Evolutionary conservation across 345 rosid genomes (phyloP).

Genomic region (Corchorus olitorius): DNA sequence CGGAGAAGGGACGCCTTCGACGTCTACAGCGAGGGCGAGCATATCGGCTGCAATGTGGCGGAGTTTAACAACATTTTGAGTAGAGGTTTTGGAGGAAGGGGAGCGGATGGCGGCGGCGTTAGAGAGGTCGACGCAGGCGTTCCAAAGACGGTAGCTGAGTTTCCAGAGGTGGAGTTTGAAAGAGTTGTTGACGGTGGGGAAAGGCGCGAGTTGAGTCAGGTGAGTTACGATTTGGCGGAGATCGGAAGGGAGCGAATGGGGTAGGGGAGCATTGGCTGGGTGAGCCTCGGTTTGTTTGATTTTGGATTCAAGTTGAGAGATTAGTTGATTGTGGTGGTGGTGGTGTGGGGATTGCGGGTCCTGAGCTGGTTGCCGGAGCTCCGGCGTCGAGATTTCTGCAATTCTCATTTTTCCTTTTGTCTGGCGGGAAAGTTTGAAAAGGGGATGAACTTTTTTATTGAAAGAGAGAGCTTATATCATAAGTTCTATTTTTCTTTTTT

Average conservation of each 20-base stretch:
- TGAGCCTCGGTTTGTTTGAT: constrained; percentile 62
- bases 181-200: constrained; percentile 46
- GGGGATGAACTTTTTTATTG: not conserved
- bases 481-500: too few species aligned
- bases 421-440: constrained; percentile 30
- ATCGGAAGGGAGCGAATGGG: constrained; percentile 51
- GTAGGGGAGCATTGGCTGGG: constrained; percentile 34
- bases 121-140: constrained; percentile 86
- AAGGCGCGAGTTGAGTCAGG: constrained; percentile 59
- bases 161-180: constrained; percentile 81
- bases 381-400: constrained; percentile 79
- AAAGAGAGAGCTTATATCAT: too few species aligned
- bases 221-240: constrained; percentile 56
- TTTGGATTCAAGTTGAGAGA: constrained; percentile 66
- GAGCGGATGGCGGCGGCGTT: constrained; percentile 52
- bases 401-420: constrained; percentile 57
- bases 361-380: constrained; percentile 34
- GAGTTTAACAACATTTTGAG: constrained; percentile 47
- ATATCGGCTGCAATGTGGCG: constrained; percentile 89
- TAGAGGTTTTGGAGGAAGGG: constrained; percentile 34
- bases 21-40: constrained; percentile 64
- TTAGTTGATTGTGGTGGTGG: constrained; percentile 36
- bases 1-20: constrained; percentile 77
- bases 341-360: constrained; percentile 23
- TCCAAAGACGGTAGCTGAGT: constrained; percentile 93